Conservation (phyloP, 345 rosid species). For the Euclidium syriacum region DNA sequence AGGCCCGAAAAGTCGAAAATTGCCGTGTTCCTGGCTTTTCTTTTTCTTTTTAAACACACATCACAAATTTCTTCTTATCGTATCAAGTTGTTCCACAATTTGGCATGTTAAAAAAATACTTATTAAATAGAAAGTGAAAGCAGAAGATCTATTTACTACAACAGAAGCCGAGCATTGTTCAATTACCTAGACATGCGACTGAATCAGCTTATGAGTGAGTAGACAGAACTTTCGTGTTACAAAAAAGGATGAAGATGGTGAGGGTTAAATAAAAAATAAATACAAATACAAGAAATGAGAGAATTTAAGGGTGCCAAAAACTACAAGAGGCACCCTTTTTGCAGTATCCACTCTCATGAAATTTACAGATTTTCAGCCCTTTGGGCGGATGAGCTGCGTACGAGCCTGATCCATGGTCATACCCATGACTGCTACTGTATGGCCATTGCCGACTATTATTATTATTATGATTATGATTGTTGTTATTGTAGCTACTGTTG, state of each 20-base stretch:
- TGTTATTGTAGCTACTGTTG: slow-evolving; percentile 44
- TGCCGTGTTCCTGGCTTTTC: no score
- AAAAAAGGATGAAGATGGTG: slow-evolving; percentile 15
- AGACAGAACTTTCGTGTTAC: slow-evolving; percentile 14
- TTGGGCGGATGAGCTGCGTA: slow-evolving; percentile 49
- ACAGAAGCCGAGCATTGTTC: neutral
- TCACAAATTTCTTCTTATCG: no score
- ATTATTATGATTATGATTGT: slow-evolving; percentile 42
- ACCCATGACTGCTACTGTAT: slow-evolving; percentile 39
- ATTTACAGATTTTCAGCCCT: slow-evolving; percentile 77
- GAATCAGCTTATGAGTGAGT: neutral
- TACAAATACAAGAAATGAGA: slow-evolving; percentile 21
- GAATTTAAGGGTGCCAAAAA: slow-evolving; percentile 62
- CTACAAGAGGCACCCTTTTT: slow-evolving; percentile 76
- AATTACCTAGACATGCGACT: neutral
- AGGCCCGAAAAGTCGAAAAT: no score
- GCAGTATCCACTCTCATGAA: slow-evolving; percentile 62
- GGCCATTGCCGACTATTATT: slow-evolving; percentile 52
- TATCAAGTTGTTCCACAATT: no score
- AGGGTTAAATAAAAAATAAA: slow-evolving; percentile 4
- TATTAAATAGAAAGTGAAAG: no score
- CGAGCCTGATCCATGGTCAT: slow-evolving; percentile 47
- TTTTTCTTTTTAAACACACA: no score
- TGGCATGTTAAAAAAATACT: no score
- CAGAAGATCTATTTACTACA: neutral